A percentile compares a stretch with the other conserved stretches of the same genome.
phyloP scores from a whole-genome alignment of 2,329 filamentous ascomycete genomes.

The Ascochyta koolunga region DNA sequence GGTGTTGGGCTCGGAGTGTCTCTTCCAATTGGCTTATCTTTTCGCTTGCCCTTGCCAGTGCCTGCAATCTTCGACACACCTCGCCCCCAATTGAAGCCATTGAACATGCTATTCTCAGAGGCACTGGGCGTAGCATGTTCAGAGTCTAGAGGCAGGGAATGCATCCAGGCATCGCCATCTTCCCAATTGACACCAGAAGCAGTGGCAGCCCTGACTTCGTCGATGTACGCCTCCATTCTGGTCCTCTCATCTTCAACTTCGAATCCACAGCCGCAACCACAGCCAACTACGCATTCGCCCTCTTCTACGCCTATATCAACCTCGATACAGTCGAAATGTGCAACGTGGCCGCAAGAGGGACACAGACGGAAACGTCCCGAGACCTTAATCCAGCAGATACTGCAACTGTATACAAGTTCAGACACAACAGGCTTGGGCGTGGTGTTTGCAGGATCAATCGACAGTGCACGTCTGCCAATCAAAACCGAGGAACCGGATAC shows the following conservation, averaged over 20 bases:
- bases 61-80: conserved; percentile 22
- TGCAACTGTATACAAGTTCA: conserved; percentile 41
- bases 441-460: conserved; percentile 9
- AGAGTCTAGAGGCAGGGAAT: conserved; percentile 21
- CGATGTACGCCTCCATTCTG: conserved; percentile 38
- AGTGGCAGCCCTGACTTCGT: conserved; percentile 34
- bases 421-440: conserved; percentile 19
- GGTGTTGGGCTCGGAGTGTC: conserved; percentile 18
- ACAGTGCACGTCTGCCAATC: conserved; percentile 19
- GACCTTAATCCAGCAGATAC: conserved; percentile 48
- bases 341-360: conserved; percentile 44
- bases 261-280: conserved; percentile 38
- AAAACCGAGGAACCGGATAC: conserved; percentile 31
- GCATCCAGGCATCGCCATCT: conserved; percentile 33
- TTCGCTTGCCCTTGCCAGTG: conserved; percentile 14
- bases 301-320: conserved; percentile 31
- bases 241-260: conserved; percentile 34
- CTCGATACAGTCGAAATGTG: conserved; percentile 46
- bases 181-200: conserved; percentile 36
- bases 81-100: conserved; percentile 27
- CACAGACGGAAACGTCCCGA: conserved; percentile 45
- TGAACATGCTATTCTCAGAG: conserved; percentile 19
- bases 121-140: conserved; percentile 27
- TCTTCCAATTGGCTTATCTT: conserved; percentile 18
- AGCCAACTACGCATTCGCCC: conserved; percentile 40